These are phyloP conservation scores for Xylaria sp. DNA, from an alignment of 2,329 filamentous ascomycete species.

Conservation along the genomic window DNA sequence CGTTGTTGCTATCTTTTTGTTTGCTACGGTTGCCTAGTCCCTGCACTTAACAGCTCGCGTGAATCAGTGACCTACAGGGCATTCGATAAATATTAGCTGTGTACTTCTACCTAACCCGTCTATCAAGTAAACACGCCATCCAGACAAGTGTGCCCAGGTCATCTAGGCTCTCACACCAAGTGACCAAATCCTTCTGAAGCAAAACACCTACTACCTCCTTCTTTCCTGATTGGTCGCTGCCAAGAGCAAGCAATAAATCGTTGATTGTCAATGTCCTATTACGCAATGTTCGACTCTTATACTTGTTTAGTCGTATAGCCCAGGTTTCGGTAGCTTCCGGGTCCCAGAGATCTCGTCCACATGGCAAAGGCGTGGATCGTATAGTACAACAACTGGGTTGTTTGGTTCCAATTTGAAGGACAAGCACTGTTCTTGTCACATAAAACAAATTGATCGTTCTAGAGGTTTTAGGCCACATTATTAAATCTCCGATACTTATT, in stretches of 20 bases:
- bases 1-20: slow-evolving; percentile 9
- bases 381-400: slow-evolving; percentile 24
- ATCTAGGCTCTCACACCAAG: slow-evolving; percentile 47
- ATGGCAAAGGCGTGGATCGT: slow-evolving; percentile 34
- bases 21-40: slow-evolving; percentile 3
- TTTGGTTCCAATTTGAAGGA: slow-evolving; percentile 31
- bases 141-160: slow-evolving; percentile 45
- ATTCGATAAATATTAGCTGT: not conserved
- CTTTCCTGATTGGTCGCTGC: not conserved
- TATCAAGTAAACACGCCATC: slow-evolving; percentile 51
- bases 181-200: slow-evolving; percentile 35
- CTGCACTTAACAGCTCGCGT: not conserved
- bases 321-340: slow-evolving; percentile 37
- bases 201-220: slow-evolving; percentile 3
- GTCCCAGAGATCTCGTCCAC: slow-evolving; percentile 42
- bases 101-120: not conserved
- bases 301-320: slow-evolving; percentile 35
- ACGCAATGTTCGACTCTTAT: slow-evolving; percentile 21
- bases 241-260: slow-evolving; percentile 19
- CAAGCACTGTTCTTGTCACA: slow-evolving; percentile 36
- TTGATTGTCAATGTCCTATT: slow-evolving; percentile 24
- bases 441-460: slow-evolving; percentile 38
- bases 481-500: not conserved
- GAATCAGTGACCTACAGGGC: not conserved
- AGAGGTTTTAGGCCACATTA: not conserved